phyloP scores from a whole-genome alignment of 148 eudicot genomes.

The Vaccinium myrtillus region DNA sequence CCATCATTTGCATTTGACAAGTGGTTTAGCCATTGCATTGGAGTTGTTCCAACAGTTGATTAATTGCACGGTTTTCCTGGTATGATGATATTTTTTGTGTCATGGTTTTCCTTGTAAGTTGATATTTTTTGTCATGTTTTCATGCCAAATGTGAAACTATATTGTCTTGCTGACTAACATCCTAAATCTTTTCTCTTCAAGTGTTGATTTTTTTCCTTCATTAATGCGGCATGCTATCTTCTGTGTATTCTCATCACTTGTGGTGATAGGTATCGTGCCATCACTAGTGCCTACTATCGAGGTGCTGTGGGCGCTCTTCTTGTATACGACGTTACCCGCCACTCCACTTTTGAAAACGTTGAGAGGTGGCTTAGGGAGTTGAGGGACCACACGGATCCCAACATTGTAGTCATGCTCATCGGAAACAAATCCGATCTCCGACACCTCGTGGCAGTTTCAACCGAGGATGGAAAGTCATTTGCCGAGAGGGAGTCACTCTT shows the following conservation, averaged over 20 bases:
- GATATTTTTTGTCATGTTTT: neutral
- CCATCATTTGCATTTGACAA: neutral
- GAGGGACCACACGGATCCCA: conserved; percentile 72
- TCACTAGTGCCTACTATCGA: conserved; percentile 39
- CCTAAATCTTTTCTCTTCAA: neutral
- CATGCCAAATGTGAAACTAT: neutral
- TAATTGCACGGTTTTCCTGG: neutral
- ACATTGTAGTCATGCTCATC: conserved; percentile 70
- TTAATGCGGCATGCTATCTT: neutral
- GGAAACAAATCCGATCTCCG: conserved; percentile 75
- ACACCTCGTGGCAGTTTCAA: conserved; percentile 64
- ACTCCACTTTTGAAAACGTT: conserved; percentile 32
- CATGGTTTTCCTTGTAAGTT: neutral
- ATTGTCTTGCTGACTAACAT: neutral
- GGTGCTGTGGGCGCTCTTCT: conserved; percentile 43
- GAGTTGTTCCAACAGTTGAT: neutral
- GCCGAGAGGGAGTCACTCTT: conserved; percentile 60
- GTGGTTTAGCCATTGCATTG: neutral
- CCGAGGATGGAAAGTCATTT: conserved; percentile 54
- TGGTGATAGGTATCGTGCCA: conserved; percentile 33
- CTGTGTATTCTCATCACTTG: neutral
- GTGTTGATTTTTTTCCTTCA: neutral
- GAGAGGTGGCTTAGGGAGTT: conserved; percentile 65
- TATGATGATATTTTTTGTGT: neutral
- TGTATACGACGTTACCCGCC: conserved; percentile 38